Percentiles rank a stretch among this genome's conserved stretches.
These are phyloP conservation scores for Hypoxylon trugodes DNA, from an alignment of 495 filamentous ascomycete species.

Conservation along the genomic window DNA sequence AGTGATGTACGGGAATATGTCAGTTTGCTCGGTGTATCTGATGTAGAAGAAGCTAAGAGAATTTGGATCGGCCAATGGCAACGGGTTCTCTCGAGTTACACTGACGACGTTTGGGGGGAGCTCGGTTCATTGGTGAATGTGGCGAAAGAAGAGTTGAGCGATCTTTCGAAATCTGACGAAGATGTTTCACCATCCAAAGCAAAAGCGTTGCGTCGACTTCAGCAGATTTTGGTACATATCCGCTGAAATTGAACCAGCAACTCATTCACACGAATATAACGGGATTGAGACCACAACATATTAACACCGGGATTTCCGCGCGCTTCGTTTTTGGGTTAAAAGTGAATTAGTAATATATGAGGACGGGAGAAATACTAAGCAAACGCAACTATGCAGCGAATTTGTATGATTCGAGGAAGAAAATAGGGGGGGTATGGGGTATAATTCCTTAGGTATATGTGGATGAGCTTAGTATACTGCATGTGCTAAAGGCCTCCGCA, in stretches of 20 bases:
- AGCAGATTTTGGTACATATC: constrained; percentile 36
- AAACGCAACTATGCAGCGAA: no score
- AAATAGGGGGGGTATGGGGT: no score
- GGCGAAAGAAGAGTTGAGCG: constrained; percentile 67
- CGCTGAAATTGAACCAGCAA: constrained; percentile 3
- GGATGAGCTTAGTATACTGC: background rate
- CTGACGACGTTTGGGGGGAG: constrained; percentile 83
- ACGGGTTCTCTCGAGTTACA: constrained; percentile 69
- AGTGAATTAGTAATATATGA: no score
- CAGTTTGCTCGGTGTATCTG: constrained; percentile 45
- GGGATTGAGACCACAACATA: background rate
- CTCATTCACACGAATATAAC: background rate
- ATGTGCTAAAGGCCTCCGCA: no score
- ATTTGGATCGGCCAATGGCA: constrained; percentile 66
- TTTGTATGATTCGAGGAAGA: no score
- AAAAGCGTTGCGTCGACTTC: constrained; percentile 37
- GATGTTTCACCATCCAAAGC: constrained; percentile 18
- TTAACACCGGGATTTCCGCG: no score
- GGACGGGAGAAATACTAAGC: no score
- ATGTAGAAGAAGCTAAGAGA: constrained; percentile 52
- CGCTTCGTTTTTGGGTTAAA: no score
- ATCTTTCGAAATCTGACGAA: constrained; percentile 22
- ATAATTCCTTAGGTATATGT: background rate
- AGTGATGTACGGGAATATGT: constrained; percentile 11
- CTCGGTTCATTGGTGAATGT: constrained; percentile 67